Evolutionary conservation across 768 basidiomycete species (phyloP).

Genomic region (Xanthoconium purpureum): DNA sequence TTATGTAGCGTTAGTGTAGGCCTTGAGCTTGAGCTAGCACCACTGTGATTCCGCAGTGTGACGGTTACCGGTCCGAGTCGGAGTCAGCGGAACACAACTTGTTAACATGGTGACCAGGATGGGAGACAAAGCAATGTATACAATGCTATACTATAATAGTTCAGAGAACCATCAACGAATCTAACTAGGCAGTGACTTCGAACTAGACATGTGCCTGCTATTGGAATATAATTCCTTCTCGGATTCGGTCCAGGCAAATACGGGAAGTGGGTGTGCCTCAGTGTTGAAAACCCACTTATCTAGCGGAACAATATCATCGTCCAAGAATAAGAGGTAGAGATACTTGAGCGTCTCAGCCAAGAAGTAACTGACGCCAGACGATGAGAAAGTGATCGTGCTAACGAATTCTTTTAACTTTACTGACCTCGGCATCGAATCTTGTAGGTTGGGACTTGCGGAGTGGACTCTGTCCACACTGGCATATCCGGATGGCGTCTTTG

Average conservation of each 20-base stretch:
- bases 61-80: not conserved
- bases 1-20: slow-evolving; percentile 5
- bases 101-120: not conserved
- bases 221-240: slow-evolving; percentile 42
- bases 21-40: not conserved
- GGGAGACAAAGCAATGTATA: not conserved
- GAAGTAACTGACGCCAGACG: slow-evolving; percentile 40
- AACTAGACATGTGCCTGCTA: not conserved
- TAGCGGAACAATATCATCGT: slow-evolving; percentile 56
- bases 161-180: not conserved
- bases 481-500: slow-evolving; percentile 61
- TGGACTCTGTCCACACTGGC: slow-evolving; percentile 54
- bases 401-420: slow-evolving; percentile 16
- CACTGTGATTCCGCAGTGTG: not conserved
- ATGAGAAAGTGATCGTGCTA: not conserved
- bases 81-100: not conserved
- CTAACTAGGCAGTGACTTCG: not conserved
- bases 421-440: slow-evolving; percentile 75
- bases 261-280: slow-evolving; percentile 75
- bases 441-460: slow-evolving; percentile 33
- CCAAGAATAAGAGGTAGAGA: slow-evolving; percentile 64
- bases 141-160: not conserved
- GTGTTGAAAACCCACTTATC: slow-evolving; percentile 63
- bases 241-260: slow-evolving; percentile 58
- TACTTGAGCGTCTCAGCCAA: slow-evolving; percentile 68